Evolutionary conservation across 257 asterid species (phyloP), one percentile per base, ranked within the genome.

Genomic region (Linderniella brevidens): DNA sequence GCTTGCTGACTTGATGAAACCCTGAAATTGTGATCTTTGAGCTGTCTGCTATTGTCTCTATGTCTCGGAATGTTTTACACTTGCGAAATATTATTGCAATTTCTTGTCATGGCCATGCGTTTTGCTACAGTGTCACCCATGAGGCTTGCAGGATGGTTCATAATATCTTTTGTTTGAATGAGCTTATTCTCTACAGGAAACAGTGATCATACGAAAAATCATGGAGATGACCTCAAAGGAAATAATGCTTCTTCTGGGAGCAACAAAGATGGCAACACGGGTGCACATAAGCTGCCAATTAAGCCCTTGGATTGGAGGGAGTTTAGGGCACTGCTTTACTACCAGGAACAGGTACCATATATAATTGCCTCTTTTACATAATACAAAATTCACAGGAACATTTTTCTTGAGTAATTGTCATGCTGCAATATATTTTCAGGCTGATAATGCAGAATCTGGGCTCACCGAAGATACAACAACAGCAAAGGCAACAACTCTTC

Each of bases 301-400:
- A 78, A 84, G 56, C 84, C 92, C 41, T 68, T 75, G 61, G 74
- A 75, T 57, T 75, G 83, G 83, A 75, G 83, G 71, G 83, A 75
- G 56, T 75, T 75, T 41, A 65, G 83, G 64, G 75, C 83, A 15
- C 61, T 57, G 54, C 92, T 78, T 63, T 88, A 84, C 92, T 15
- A 47, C 49, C 69, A 63, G 63, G 83, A 75, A 66, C 73, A 62
- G 83, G 79, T 75, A 65, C 19, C 39, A 18, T 42, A 40, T 43
- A 46, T 44, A 48, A 50, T 48, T 52, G 40, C 52, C 75, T 50
- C 37, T 60, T 49, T 44, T 46, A 17, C 32, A 25, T 25, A 25
- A 25, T 25, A 25, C 32, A 6, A 6, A n/a, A 25, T 25, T 3
- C 3, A 25, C 32, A 37, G 16, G 57, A 43, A 43, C 8, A 11